Evolutionary conservation across 2,329 filamentous ascomycete species (phyloP).

Genomic region (Rhexocercosporidium sp.): DNA sequence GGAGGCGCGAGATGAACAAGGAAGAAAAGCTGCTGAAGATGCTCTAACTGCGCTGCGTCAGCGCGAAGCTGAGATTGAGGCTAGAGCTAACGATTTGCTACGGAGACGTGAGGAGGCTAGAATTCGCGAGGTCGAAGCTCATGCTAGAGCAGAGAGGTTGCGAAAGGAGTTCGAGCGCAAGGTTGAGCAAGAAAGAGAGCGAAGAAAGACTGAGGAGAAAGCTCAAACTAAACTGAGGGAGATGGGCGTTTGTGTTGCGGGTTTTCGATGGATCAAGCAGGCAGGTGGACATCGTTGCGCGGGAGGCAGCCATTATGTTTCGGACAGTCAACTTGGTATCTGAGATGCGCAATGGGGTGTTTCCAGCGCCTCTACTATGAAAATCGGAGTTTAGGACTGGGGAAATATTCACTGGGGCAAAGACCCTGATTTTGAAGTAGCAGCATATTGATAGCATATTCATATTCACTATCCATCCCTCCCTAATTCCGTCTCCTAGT

Average conservation of each 20-base stretch:
- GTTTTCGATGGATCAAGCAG: constrained; percentile 67
- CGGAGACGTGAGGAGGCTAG: constrained; percentile 38
- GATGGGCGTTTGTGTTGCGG: constrained; percentile 61
- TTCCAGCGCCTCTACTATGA: too few relatives aligned
- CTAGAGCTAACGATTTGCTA: constrained; percentile 23
- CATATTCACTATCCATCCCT: not conserved
- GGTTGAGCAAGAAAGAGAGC: constrained; percentile 47
- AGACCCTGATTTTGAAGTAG: not conserved
- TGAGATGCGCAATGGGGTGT: not conserved
- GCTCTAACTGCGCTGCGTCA: constrained; percentile 34
- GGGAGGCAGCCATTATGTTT: constrained; percentile 63
- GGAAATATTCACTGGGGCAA: not conserved
- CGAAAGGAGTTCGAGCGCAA: constrained; percentile 45
- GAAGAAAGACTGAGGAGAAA: constrained; percentile 46
- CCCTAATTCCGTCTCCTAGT: not conserved
- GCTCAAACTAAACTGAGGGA: constrained; percentile 53
- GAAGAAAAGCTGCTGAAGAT: constrained; percentile 42
- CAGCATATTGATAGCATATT: not conserved
- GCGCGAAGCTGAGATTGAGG: constrained; percentile 25
- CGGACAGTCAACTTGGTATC: constrained; percentile 38
- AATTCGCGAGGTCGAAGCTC: constrained; percentile 39
- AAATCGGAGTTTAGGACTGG: not conserved
- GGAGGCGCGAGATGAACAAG: constrained; percentile 39
- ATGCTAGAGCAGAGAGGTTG: constrained; percentile 36
- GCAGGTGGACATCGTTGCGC: constrained; percentile 64